These are phyloP conservation scores for Leishmania major DNA, from an alignment of 208 protist species.

Conservation along the genomic window DNA sequence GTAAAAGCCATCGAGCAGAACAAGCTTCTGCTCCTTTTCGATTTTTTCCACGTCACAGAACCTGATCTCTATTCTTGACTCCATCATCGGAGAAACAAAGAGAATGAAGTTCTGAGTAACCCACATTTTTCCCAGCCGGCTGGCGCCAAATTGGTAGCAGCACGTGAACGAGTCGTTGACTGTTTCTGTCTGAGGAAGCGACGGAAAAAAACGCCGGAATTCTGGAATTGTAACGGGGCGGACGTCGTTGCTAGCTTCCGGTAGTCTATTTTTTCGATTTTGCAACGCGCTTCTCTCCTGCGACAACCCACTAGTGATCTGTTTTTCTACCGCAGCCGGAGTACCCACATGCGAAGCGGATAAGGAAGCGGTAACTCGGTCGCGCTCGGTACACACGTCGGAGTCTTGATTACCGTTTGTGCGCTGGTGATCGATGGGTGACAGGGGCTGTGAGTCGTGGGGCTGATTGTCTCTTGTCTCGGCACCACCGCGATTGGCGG, in stretches of 20 bases:
- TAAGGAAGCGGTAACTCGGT: background rate
- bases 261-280: slow-evolving; percentile 9
- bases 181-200: slow-evolving; percentile 38
- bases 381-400: background rate
- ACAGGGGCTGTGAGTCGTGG: background rate
- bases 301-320: background rate
- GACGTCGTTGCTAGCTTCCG: background rate
- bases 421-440: background rate
- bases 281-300: slow-evolving; percentile 2
- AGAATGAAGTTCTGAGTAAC: slow-evolving; percentile 56
- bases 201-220: slow-evolving; percentile 39
- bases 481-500: background rate
- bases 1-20: slow-evolving; percentile 57
- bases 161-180: slow-evolving; percentile 56
- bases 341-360: background rate
- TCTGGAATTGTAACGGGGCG: slow-evolving; percentile 5
- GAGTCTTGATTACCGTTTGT: slow-evolving; percentile 4
- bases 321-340: background rate
- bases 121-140: slow-evolving; percentile 55
- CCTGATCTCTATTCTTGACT: slow-evolving; percentile 38
- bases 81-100: slow-evolving; percentile 61
- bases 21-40: slow-evolving; percentile 62
- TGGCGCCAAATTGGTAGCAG: slow-evolving; percentile 54
- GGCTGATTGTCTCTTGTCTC: slow-evolving; percentile 17
- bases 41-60: slow-evolving; percentile 49